Evolutionary conservation across 1,284 basidiomycete genomes (phyloP).

Genomic region (Tilletia horrida): DNA sequence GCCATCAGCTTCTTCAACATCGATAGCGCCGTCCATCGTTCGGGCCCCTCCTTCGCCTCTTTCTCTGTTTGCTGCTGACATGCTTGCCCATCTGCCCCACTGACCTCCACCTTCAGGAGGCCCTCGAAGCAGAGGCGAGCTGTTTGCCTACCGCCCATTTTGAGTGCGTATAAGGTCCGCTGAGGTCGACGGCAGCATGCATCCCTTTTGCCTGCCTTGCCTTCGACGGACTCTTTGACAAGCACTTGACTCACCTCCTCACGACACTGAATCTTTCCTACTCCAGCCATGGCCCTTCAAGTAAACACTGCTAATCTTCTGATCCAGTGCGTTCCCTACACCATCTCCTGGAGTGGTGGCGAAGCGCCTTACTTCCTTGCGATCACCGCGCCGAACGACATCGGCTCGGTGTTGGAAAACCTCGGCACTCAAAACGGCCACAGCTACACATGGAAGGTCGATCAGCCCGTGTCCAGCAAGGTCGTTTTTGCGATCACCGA

Average conservation of each 20-base stretch:
- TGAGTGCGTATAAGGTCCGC: too few species aligned
- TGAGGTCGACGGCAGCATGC: too few species aligned
- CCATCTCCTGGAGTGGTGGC: constrained; percentile 31
- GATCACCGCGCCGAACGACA: constrained; percentile 15
- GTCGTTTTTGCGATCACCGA: constrained; percentile 32
- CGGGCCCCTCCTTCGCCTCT: too few species aligned
- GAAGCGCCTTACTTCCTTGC: background rate
- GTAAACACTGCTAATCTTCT: constrained; percentile 39
- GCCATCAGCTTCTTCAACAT: too few species aligned
- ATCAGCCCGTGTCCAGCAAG: constrained; percentile 21
- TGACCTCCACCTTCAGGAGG: too few species aligned
- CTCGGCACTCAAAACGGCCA: background rate
- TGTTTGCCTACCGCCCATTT: too few species aligned
- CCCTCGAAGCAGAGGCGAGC: too few species aligned
- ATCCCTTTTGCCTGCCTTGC: background rate
- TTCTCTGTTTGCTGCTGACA: too few species aligned
- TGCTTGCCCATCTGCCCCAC: too few species aligned
- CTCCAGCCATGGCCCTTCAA: background rate
- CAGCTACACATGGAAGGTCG: constrained; percentile 11
- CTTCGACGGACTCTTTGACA: background rate
- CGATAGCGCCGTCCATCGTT: too few species aligned
- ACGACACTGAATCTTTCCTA: background rate
- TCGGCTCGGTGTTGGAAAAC: background rate
- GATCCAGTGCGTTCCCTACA: constrained; percentile 37
- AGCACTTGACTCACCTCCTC: background rate